Evolutionary conservation across 495 filamentous ascomycete species (phyloP), one percentile per base, ranked within the genome.

Genomic region (Astrothelium subdiscretum): DNA sequence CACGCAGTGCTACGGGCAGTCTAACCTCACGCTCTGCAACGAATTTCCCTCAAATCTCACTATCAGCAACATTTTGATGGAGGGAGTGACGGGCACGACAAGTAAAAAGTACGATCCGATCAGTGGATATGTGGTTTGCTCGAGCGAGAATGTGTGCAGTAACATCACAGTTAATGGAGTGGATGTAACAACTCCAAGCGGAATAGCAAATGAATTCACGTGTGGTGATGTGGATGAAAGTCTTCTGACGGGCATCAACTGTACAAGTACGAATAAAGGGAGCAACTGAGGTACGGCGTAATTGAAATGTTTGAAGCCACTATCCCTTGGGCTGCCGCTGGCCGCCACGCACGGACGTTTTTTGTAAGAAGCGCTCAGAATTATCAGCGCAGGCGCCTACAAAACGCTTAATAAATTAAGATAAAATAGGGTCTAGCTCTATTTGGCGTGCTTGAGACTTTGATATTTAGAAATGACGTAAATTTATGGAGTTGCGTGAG

Each of bases 1-100:
- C 32, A 82, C 82, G 24, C 83, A 86, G 71, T 87, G 84, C 73
- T 86, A 87, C 64, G 83, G 83, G 2, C 83, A 87, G 69, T 77
- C 70, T 20, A 86, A 87, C 60, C 60, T 80, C 35, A 85, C 85
- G 8, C 75, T 86, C 13, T 87, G 84, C 66, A 76, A 83, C 48
- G 64, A 83, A 67, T 83, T 72, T 67, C 84, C 84, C 44, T 81
- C 79, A 51, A 79, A 77, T 42, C 69, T 86, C 38, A 84, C 79
- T 0, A 87, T 87, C 42, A 67, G 29, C 26, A 58, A 69, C 59
- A 59, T 70, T 44, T 43, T 40, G n/a, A 66, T 74, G 20, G 59
- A 57, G 22, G 59, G 69, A 42, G 65, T 74, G 38, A 65, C 63
- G 18, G 83, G 83, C 3, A 77, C 71, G 38, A 86, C 82, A 1